Conservation (phyloP, 225 moss, liverwort and hornwort species). For the Rhytidiadelphus loreus region DNA sequence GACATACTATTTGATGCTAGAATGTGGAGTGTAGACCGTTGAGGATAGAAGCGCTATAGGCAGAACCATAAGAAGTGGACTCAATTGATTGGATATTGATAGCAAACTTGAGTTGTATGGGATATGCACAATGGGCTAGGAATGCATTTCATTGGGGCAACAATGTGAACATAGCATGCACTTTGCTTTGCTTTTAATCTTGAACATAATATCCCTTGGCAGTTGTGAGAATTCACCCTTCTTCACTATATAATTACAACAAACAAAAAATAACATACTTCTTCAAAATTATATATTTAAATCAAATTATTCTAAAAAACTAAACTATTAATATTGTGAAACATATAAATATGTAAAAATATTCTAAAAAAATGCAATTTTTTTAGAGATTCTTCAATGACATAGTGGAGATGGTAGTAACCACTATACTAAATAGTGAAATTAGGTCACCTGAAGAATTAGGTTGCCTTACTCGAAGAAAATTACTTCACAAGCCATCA, state of each 20-base stretch:
- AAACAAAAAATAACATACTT: not conserved
- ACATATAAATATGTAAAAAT: not conserved
- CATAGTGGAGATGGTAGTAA: too few species aligned
- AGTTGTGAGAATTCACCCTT: not conserved
- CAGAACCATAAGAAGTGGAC: rapidly evolving
- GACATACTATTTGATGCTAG: rapidly evolving
- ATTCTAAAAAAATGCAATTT: not conserved
- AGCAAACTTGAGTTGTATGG: rapidly evolving
- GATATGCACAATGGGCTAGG: rapidly evolving
- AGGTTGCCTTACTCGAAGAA: too few species aligned
- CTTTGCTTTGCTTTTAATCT: rapidly evolving
- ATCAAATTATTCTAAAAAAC: not conserved
- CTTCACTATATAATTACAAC: rapidly evolving
- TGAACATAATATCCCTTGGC: rapidly evolving
- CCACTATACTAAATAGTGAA: too few species aligned
- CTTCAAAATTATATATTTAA: not conserved
- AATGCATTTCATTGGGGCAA: rapidly evolving
- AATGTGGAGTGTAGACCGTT: rapidly evolving
- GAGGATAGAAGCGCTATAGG: rapidly evolving
- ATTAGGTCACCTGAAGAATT: too few species aligned
- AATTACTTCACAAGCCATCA: too few species aligned
- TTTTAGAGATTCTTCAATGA: not conserved
- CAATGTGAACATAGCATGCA: not conserved
- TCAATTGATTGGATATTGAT: rapidly evolving
- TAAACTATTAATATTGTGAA: rapidly evolving